Evolutionary conservation across 169 alveolate species (phyloP).

Genomic region (Prorocentrum cordatum): DNA sequence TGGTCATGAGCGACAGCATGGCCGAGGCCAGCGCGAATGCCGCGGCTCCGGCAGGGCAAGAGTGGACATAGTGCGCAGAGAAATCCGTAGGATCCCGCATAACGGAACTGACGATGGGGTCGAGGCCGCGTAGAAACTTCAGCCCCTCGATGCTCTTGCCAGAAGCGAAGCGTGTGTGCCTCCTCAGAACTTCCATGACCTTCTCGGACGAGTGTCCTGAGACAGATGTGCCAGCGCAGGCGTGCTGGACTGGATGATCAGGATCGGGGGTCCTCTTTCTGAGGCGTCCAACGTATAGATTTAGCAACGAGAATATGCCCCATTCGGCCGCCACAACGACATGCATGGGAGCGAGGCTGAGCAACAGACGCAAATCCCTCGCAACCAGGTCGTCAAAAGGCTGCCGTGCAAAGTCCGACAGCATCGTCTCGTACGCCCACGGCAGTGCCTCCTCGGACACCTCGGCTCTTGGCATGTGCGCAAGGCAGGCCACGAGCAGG

Average conservation of each 20-base stretch:
- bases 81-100: conserved; percentile 47
- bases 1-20: conserved; percentile 54
- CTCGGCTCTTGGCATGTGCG: not conserved
- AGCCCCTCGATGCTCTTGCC: conserved; percentile 44
- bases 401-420: not conserved
- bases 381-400: conserved; percentile 4
- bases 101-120: not conserved
- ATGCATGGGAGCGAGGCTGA: conserved; percentile 34
- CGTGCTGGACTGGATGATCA: not conserved
- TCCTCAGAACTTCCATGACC: conserved; percentile 11
- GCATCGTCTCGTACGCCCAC: conserved; percentile 2
- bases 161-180: conserved; percentile 34
- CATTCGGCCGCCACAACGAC: conserved; percentile 40
- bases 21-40: conserved; percentile 33
- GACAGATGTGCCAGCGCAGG: conserved; percentile 2
- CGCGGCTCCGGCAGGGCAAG: conserved; percentile 36
- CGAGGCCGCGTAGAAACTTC: conserved; percentile 36
- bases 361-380: conserved; percentile 9
- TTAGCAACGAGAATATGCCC: conserved; percentile 1
- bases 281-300: conserved; percentile 2
- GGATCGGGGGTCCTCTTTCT: not conserved
- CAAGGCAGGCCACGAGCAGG: conserved; percentile 22
- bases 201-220: conserved; percentile 22
- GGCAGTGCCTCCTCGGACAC: not conserved
- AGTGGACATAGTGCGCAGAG: not conserved